A percentile compares a stretch with the other conserved stretches of the same genome.
These are phyloP conservation scores for Stagonosporopsis chrysanthemi DNA, from an alignment of 2,329 filamentous ascomycete species.

Conservation along the genomic window DNA sequence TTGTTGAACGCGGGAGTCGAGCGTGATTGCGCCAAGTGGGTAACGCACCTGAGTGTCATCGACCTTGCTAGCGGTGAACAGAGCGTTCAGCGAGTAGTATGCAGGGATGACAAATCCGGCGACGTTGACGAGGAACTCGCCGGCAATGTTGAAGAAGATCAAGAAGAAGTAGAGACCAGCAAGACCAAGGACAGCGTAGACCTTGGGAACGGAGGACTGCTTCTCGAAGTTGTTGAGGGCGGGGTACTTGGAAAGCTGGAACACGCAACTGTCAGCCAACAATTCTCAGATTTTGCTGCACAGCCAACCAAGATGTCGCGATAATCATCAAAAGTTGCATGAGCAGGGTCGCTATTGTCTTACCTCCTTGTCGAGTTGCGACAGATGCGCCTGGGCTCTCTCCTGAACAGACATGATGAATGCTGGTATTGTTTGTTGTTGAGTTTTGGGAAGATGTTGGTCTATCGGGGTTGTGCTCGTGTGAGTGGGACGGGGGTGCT, in stretches of 20 bases:
- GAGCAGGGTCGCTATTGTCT: constrained; percentile 38
- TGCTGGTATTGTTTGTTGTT: background rate
- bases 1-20: constrained; percentile 5
- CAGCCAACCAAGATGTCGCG: background rate
- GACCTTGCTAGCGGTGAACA: constrained; percentile 74
- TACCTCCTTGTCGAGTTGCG: constrained; percentile 84
- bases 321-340: background rate
- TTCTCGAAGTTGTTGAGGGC: constrained; percentile 85
- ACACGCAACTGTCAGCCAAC: constrained; percentile 34
- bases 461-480: constrained; percentile 12
- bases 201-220: constrained; percentile 82
- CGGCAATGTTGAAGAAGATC: constrained; percentile 90
- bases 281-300: background rate
- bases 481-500: constrained; percentile 21
- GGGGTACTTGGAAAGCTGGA: constrained; percentile 84
- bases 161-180: constrained; percentile 86
- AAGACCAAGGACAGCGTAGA: constrained; percentile 80
- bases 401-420: constrained; percentile 77
- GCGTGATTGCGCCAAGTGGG: constrained; percentile 12
- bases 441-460: constrained; percentile 4
- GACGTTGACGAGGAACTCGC: constrained; percentile 86
- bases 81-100: constrained; percentile 82
- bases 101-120: constrained; percentile 83
- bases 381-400: constrained; percentile 77
- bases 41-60: constrained; percentile 80